Base-by-base conservation (phyloP, 1,284 basidiomycete species). In the Cutaneotrichosporon daszewskae region DNA sequence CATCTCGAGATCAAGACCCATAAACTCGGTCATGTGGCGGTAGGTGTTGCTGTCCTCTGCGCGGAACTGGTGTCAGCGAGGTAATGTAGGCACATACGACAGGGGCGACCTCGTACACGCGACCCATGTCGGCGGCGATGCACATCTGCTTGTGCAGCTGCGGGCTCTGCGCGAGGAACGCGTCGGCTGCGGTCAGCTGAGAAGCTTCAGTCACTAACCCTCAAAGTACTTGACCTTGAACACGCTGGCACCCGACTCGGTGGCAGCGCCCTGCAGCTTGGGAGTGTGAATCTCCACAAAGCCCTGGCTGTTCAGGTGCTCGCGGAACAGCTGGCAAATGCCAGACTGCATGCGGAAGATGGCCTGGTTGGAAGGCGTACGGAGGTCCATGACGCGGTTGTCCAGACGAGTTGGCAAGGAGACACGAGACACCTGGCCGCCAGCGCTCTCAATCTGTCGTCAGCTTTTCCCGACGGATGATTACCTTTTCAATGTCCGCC, bases 161-260 rank as follows among this genome's bases (percentile, higher is more conserved):
- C 32, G 95, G 95, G 37, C 85, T 89, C 72, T 99, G 95, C 7
- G 95, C 95, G 22, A 99, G 79, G 77, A 81, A 98, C 1, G 95
- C 95, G 18, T 38, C 35, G 13, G 13, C 33, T 31, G 22, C 2
- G 25, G 40, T 43, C 26, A 38, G 36, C 3, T 31, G 13, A 16
- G 13, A 13, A 4, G 28, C 28, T n/a, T n/a, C 17, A 7, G 2
- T 4, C 13, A 49, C 73, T 45, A 51, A 83, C 89, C 84, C 76
- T 97, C 96, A 76, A 98, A 99, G 74, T 99, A 99, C 63, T 81
- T 80, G 40, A 99, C 90, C 76, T 92, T 92, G 79, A 99, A 99
- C 29, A 99, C 95, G 26, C 85, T 87, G 16, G 95, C 87, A 12
- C 95, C 95, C 26, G 85, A 89, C 73, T 98, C 95, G 7, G 95